Conservation (phyloP, 2,329 filamentous ascomycete genomes). For the Ophiostoma ulmi region DNA sequence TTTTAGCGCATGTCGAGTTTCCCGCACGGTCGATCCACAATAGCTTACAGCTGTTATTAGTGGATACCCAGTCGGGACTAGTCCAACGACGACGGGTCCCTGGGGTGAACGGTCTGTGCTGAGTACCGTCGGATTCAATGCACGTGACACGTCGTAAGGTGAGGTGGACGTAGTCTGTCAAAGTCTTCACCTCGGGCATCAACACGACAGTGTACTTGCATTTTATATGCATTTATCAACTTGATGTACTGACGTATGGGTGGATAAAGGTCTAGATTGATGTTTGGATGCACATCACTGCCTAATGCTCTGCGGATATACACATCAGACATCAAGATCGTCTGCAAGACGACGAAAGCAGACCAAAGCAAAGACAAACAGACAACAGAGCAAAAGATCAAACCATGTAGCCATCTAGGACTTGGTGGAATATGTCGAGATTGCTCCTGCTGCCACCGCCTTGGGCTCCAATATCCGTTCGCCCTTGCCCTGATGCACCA, state of each 20-base stretch:
- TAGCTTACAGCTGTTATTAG: slow-evolving; percentile 6
- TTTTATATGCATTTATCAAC: not conserved
- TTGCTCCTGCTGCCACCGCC: slow-evolving; percentile 41
- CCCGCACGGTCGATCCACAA: slow-evolving; percentile 8
- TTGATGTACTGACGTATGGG: not conserved
- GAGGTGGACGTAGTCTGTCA: not conserved
- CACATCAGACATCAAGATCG: not conserved
- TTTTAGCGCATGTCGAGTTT: not conserved
- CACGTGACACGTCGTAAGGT: slow-evolving; percentile 5
- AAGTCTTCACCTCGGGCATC: not conserved
- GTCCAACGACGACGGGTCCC: not conserved
- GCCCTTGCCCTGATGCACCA: slow-evolving; percentile 28
- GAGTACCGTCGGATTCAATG: not conserved
- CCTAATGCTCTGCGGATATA: not conserved
- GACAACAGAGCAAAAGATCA: slow-evolving; percentile 22
- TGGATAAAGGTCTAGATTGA: not conserved
- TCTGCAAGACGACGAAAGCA: not conserved
- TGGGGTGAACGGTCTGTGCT: not conserved
- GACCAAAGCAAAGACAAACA: not conserved
- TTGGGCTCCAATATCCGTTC: slow-evolving; percentile 16
- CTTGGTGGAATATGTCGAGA: slow-evolving; percentile 45
- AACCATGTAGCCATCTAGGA: slow-evolving; percentile 38
- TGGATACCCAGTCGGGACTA: not conserved
- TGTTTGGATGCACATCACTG: not conserved
- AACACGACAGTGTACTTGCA: not conserved